Conservation (phyloP, 805 yeast species). For the Grigorovia humatica region DNA sequence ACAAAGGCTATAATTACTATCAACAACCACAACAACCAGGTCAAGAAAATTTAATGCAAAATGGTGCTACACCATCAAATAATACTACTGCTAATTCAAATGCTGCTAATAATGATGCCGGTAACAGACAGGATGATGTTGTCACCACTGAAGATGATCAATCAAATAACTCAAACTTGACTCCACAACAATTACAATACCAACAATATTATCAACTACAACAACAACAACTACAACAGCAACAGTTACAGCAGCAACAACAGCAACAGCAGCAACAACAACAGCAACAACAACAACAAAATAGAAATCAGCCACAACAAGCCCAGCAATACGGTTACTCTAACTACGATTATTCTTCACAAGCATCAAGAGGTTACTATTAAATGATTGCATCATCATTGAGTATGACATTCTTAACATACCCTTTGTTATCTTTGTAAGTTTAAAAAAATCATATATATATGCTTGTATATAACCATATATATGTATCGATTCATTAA, state of each 20-base stretch:
- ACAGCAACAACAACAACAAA: constrained; percentile 16
- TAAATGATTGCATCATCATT: constrained; percentile 4
- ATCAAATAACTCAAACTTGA: constrained; percentile 3
- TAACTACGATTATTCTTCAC: constrained; percentile 27
- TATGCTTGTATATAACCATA: not conserved
- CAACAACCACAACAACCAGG: constrained; percentile 8
- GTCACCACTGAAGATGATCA: constrained; percentile 5
- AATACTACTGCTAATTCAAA: not conserved
- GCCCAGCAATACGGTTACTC: constrained; percentile 22
- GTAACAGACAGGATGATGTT: constrained; percentile 6
- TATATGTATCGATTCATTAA: not conserved
- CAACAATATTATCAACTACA: constrained; percentile 29
- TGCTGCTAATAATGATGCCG: not conserved
- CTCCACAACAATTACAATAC: constrained; percentile 21
- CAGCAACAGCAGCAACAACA: constrained; percentile 11
- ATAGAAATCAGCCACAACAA: constrained; percentile 20
- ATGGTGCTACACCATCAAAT: not conserved
- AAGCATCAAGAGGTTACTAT: constrained; percentile 28
- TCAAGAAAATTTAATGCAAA: constrained; percentile 6
- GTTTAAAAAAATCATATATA: not conserved
- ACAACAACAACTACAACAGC: constrained; percentile 21
- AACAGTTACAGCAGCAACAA: constrained; percentile 17
- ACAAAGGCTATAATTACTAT: not conserved
- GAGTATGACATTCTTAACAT: not conserved
- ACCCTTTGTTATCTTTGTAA: not conserved